Evolutionary conservation across 2,329 filamentous ascomycete genomes (phyloP).

Genomic region (Corynespora cassiicola): DNA sequence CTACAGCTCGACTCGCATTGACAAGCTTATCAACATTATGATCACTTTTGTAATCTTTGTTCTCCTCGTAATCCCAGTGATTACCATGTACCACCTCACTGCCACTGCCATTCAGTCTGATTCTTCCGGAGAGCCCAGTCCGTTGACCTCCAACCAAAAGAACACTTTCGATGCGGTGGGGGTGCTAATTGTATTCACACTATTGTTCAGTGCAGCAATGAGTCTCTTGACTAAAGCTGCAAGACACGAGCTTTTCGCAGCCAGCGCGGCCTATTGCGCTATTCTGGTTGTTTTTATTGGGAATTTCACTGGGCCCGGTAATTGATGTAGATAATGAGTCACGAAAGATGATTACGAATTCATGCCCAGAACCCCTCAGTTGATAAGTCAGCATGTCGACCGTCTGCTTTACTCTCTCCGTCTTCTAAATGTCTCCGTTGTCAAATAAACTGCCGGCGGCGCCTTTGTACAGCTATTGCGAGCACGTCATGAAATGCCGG

Average conservation of each 20-base stretch:
- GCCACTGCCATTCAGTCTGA: constrained; percentile 18
- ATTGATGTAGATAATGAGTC: too few species aligned
- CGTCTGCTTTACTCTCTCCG: too few species aligned
- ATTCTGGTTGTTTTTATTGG: constrained; percentile 49
- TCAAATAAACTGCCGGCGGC: too few species aligned
- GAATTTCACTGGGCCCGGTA: too few species aligned
- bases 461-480: too few species aligned
- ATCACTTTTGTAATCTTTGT: constrained; percentile 53
- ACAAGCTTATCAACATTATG: constrained; percentile 49
- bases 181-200: constrained; percentile 51
- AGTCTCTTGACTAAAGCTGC: constrained; percentile 43
- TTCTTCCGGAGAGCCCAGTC: neutral
- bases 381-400: too few species aligned
- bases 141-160: constrained; percentile 8
- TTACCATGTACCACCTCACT: constrained; percentile 49
- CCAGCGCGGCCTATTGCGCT: constrained; percentile 47
- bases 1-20: constrained; percentile 46
- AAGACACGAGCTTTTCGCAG: constrained; percentile 46
- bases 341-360: too few species aligned
- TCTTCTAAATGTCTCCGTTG: too few species aligned
- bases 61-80: constrained; percentile 49
- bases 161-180: constrained; percentile 49
- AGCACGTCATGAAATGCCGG: constrained; percentile 17
- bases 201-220: constrained; percentile 46
- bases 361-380: too few species aligned